Percentiles rank a stretch among this genome's conserved stretches.
Evolutionary conservation across 768 basidiomycete genomes (phyloP).

Genomic region (Pleurotus platypus): DNA sequence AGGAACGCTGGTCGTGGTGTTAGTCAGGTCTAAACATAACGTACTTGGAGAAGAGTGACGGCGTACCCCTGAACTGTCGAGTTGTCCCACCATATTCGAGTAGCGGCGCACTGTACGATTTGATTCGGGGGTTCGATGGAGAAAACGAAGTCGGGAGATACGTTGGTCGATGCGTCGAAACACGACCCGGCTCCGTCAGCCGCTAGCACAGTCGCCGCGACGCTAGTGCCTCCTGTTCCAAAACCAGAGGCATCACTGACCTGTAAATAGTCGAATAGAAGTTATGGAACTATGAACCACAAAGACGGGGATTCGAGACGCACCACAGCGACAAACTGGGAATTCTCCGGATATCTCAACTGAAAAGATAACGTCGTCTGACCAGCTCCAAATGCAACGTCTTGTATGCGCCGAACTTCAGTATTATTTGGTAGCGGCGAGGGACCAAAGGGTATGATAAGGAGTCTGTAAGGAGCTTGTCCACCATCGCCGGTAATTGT

Average conservation of each 20-base stretch:
- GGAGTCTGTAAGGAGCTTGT: slow-evolving; percentile 60
- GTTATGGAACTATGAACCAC: background rate
- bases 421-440: slow-evolving; percentile 55
- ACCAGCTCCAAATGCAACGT: slow-evolving; percentile 45
- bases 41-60: background rate
- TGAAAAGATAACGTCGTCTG: slow-evolving; percentile 44
- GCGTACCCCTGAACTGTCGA: slow-evolving; percentile 50
- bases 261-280: slow-evolving; percentile 24
- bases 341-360: slow-evolving; percentile 61
- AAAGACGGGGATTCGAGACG: slow-evolving; percentile 23
- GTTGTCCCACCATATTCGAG: slow-evolving; percentile 65
- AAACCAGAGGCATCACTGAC: slow-evolving; percentile 60
- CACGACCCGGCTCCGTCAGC: slow-evolving; percentile 46
- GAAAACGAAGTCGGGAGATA: slow-evolving; percentile 55
- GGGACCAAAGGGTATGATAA: slow-evolving; percentile 67
- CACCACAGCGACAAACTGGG: slow-evolving; percentile 76
- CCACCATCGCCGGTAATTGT: slow-evolving; percentile 54
- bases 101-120: slow-evolving; percentile 59
- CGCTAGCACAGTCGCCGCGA: slow-evolving; percentile 54
- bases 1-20: slow-evolving; percentile 36
- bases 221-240: slow-evolving; percentile 74
- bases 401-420: slow-evolving; percentile 62
- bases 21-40: background rate
- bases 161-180: slow-evolving; percentile 46
- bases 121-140: slow-evolving; percentile 59